Evolutionary conservation across 164 flowering plant genomes (phyloP), one percentile per base, ranked within the genome.

Genomic region (Kalanchoe fedtschenkoi): DNA sequence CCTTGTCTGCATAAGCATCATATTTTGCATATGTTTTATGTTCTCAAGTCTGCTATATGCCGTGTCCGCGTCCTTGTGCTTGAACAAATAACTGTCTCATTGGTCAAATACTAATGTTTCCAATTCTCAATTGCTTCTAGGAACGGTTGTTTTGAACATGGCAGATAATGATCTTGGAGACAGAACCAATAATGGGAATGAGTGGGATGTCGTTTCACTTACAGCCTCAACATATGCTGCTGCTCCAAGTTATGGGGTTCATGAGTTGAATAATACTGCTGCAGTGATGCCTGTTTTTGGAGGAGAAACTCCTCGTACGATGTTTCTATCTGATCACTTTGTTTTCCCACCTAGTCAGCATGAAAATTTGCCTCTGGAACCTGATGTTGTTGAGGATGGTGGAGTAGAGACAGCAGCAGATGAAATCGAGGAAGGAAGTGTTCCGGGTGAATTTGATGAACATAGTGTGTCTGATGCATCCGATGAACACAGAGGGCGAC

Each of bases 151-250:
- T 22, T 5, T 10, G 6, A 35, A 35, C 30, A 47, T 47, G 55
- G 55, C 55, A 22, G 55, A 47, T 47, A 5, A 22, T 47, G 55
- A 47, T 47, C 30, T 24, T 10, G 55, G 26, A 47, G 55, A 47
- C 55, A 47, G 55, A 24, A 10, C 13, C 55, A 24, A 24, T 26
- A 22, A 47, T 44, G 92, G 93, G 56, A 83, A 78, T 73, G 98
- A 87, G 28, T 91, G 98, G 98, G 98, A 91, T 76, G 98, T 91
- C 66, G 98, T 91, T 22, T 80, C 90, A 28, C 92, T 91, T n/a
- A 91, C 96, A 42, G 91, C 87, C 62, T 91, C 98, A 64, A 65
- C 91, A 21, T 91, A 89, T 77, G 92, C 90, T 74, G 96, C 95
- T 65, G 76, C 92, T 24, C 96, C 96, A 63, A 80, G 84, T 72